A percentile compares a stretch with the other conserved stretches of the same genome.
phyloP scores from a whole-genome alignment of 2,329 filamentous ascomycete genomes.

The Nemania sp. region DNA sequence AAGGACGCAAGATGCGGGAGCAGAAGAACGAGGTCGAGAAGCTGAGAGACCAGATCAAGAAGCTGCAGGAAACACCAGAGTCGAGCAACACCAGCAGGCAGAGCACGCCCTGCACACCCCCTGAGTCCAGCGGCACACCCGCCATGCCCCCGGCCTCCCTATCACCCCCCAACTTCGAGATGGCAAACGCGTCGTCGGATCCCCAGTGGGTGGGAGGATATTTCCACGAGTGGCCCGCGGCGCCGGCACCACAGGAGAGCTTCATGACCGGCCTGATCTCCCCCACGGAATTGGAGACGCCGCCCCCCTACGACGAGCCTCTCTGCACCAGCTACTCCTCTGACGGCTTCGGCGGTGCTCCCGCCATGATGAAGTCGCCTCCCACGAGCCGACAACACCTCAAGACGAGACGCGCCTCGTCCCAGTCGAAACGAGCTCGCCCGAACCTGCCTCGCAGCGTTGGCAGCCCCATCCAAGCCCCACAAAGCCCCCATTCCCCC shows the following conservation, averaged over 20 bases:
- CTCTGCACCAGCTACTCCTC: slow-evolving; percentile 23
- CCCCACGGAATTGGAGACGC: slow-evolving; percentile 26
- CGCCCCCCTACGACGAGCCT: slow-evolving; percentile 27
- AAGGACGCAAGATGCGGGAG: slow-evolving; percentile 35
- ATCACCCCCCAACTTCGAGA: slow-evolving; percentile 29
- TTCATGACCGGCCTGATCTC: slow-evolving; percentile 30
- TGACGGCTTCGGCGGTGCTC: slow-evolving; percentile 20
- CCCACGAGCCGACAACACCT: slow-evolving; percentile 25
- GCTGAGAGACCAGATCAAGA: slow-evolving; percentile 33
- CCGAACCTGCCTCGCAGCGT: slow-evolving; percentile 27
- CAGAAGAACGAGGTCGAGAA: slow-evolving; percentile 36
- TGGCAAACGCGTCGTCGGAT: slow-evolving; percentile 28
- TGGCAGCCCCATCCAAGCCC: slow-evolving; percentile 24
- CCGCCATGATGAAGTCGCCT: slow-evolving; percentile 24
- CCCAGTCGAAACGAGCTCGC: slow-evolving; percentile 26
- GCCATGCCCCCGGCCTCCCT: slow-evolving; percentile 21
- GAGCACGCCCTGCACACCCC: slow-evolving; percentile 29
- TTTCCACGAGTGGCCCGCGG: slow-evolving; percentile 31
- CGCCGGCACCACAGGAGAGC: slow-evolving; percentile 23
- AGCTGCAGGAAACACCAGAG: slow-evolving; percentile 32
- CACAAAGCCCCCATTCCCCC: slow-evolving; percentile 29
- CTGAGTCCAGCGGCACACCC: slow-evolving; percentile 25
- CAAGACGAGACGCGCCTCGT: slow-evolving; percentile 26
- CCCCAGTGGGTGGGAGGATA: slow-evolving; percentile 32
- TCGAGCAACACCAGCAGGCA: slow-evolving; percentile 31